Percentiles rank a stretch among this genome's conserved stretches.
These are phyloP conservation scores for Phenoliferia sp. DNA, from an alignment of 1,284 basidiomycete genomes.

Conservation along the genomic window DNA sequence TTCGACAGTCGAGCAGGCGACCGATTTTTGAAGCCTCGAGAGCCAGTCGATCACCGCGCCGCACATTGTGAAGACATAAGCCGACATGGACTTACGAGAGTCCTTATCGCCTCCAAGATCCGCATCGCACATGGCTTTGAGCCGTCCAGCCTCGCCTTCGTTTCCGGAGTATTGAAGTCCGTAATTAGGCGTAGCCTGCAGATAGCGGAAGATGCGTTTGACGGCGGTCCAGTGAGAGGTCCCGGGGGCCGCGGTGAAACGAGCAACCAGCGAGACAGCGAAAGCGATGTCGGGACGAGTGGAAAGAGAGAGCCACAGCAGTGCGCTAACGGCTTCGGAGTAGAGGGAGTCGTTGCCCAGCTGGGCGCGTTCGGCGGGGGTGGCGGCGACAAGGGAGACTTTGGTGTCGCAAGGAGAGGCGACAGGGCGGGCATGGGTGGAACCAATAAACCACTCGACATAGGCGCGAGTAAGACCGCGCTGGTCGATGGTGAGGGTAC, in stretches of 20 bases:
- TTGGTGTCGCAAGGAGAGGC: neutral
- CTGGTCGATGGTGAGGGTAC: conserved; percentile 35
- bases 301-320: conserved; percentile 46
- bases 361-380: neutral
- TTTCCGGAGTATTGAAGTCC: conserved; percentile 32
- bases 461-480: conserved; percentile 40
- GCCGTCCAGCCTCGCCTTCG: neutral
- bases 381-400: neutral
- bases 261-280: conserved; percentile 43
- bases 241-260: conserved; percentile 39
- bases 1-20: conserved; percentile 45
- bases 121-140: conserved; percentile 48
- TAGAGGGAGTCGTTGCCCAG: conserved; percentile 28
- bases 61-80: conserved; percentile 42
- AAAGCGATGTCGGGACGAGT: conserved; percentile 48
- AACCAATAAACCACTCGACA: conserved; percentile 40
- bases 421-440: conserved; percentile 39
- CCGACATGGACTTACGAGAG: conserved; percentile 43
- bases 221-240: conserved; percentile 45
- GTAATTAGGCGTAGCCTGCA: conserved; percentile 49
- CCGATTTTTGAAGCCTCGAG: conserved; percentile 44
- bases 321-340: conserved; percentile 42
- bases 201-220: conserved; percentile 47
- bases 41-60: conserved; percentile 44
- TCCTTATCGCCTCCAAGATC: conserved; percentile 43